These are phyloP conservation scores for Russula abietina DNA, from an alignment of 768 basidiomycete species.

Conservation along the genomic window DNA sequence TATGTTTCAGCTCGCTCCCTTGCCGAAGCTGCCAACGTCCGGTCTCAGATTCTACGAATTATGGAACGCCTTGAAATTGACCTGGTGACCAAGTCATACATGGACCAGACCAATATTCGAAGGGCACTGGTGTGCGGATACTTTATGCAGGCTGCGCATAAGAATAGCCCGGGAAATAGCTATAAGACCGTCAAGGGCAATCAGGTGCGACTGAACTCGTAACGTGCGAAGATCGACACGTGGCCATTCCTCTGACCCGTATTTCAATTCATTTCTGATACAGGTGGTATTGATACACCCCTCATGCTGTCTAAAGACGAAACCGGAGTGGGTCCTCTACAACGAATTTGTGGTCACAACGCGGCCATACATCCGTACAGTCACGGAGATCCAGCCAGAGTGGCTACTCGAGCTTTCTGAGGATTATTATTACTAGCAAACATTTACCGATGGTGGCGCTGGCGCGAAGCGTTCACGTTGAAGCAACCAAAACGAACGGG, in stretches of 20 bases:
- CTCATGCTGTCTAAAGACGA: constrained; percentile 77
- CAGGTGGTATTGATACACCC: constrained; percentile 75
- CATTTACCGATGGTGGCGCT: constrained; percentile 68
- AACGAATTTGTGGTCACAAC: constrained; percentile 95
- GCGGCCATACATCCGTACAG: constrained; percentile 81
- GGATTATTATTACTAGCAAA: constrained; percentile 60
- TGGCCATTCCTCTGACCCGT: neutral
- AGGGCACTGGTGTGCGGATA: constrained; percentile 86
- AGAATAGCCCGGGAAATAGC: constrained; percentile 81
- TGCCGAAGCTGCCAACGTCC: constrained; percentile 88
- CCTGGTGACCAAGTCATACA: constrained; percentile 58
- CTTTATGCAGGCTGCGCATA: constrained; percentile 98
- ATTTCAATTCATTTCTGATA: constrained; percentile 38
- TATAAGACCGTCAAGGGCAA: constrained; percentile 95
- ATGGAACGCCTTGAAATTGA: constrained; percentile 91
- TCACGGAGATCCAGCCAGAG: constrained; percentile 78
- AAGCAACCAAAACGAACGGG: constrained; percentile 10
- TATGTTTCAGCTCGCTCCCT: constrained; percentile 81
- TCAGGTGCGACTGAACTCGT: constrained; percentile 46
- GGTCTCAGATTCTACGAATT: constrained; percentile 75
- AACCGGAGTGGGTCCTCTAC: constrained; percentile 89
- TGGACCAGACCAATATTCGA: constrained; percentile 54
- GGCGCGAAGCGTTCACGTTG: constrained; percentile 50
- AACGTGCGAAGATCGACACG: neutral
- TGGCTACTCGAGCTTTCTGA: constrained; percentile 68